Base-by-base conservation (phyloP, 139 green algal species). In the Raphidocelis subcapitata region DNA sequence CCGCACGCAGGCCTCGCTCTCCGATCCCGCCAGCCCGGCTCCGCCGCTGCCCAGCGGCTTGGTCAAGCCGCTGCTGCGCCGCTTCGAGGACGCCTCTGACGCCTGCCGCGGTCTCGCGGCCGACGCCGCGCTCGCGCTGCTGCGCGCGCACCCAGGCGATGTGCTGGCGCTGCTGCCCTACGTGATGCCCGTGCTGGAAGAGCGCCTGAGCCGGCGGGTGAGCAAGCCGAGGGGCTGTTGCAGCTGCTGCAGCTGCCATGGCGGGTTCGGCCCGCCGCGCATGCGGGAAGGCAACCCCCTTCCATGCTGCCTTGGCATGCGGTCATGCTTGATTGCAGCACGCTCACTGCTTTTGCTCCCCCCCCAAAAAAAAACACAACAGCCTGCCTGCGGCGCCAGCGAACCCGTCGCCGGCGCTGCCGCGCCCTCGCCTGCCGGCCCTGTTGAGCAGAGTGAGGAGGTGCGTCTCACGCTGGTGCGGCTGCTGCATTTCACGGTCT, bases 141-240 rank as follows among this genome's bases (percentile, higher is more conserved):
- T 69, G n/a, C 51, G 46, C 18, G 3, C 1, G 3, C 33, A 32
- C 32, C 78, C 81, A 36, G 41, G 82, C 35, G 72, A 72, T 1
- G 69, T 80, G 18, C 73, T 89, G 23, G 44, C 60, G 23, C 44
- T 89, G 70, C 76, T 87, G 71, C 81, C 84, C 46, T 89, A 89
- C 47, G 62, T 73, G 1, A 74, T 89, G 32, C 81, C 84, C 21
- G 76, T 89, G 10, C 69, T 89, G 44, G 71, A 84, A 47, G 84
- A 87, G 73, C 65, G 82, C 1, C 62, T 87, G 24, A 18, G 73
- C 55, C 41, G 65, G 62, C 36, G 59, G 54, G 20, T 62, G 28
- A 14, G 26, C 65, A 68, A 68, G 75, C 37, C 66, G 35, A 1
- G 65, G 32, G 3, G 23, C 16, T 46, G 59, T 3, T 12, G 1